Evolutionary conservation across 768 basidiomycete genomes (phyloP), one percentile per base, ranked within the genome.

Genomic region (Tephrocybe sp.): DNA sequence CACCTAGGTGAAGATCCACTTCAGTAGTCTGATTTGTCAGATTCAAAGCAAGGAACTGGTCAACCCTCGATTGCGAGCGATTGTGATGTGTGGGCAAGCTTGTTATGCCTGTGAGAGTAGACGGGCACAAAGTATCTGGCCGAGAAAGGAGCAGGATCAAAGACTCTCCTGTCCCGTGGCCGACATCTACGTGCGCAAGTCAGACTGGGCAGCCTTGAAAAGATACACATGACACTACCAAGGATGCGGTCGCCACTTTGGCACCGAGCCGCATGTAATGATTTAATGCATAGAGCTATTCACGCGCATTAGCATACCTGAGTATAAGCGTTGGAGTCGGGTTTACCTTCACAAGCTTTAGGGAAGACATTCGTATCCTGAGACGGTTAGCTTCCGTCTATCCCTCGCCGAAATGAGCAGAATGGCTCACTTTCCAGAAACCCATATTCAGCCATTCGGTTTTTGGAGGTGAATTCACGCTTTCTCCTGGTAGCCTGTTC

Each of bases 371-470:
- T 44, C 2, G 78, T 75, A 45, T 79, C 62, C 80, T 83, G 49
- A 37, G 9, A 15, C 5, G 26, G 21, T 39, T 13, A 4, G 31
- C 26, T n/a, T 43, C 25, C 52, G 41, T 26, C 15, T 46, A 4
- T 41, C 21, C 5, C 16, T 31, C 28, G 22, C 26, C 11, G 26
- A 19, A 15, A 4, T 39, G 32, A 24, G 34, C 26, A 45, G 34
- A 16, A 22, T 43, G 13, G 58, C 68, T 37, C 30, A 82, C 84
- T 75, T 77, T 76, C 85, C 84, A 86, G 52, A 72, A 83, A 3
- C 84, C 84, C 79, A 86, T 82, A 64, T 87, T 86, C 27, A 86
- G 64, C 86, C 84, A 86, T 64, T 87, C 83, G 1, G 84, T 85
- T 15, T 51, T 53, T n/a, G 78, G 80, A 1, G 53, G 55, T 16